Conservation (phyloP, 2,329 filamentous ascomycete genomes). For the Chrysoporthe deuterocubensis region DNA sequence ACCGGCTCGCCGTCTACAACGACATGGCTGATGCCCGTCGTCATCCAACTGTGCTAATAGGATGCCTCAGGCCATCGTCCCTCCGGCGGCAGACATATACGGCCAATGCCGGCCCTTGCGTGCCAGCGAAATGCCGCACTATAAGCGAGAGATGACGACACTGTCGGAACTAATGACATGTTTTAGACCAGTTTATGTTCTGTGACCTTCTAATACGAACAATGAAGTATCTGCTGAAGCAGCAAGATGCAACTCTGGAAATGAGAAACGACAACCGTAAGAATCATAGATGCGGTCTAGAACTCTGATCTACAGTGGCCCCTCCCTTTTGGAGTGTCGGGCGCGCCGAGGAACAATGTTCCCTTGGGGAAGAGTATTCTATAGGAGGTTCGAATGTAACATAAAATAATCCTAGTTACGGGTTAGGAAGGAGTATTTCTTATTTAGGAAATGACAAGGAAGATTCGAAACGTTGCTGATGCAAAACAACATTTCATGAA, state of each 20-base stretch:
- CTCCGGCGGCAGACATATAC: background rate
- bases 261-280: background rate
- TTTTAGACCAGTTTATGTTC: background rate
- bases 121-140: background rate
- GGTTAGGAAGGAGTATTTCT: background rate
- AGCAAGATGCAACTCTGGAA: background rate
- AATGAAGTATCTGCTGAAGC: background rate
- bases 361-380: background rate
- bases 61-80: background rate
- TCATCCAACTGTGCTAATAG: background rate
- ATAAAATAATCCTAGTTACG: background rate
- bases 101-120: background rate
- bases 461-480: background rate
- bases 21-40: background rate
- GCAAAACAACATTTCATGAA: background rate
- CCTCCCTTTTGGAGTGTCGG: background rate
- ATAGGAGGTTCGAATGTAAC: background rate
- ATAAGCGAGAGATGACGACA: slow-evolving; percentile 7
- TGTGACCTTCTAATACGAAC: background rate
- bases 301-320: background rate
- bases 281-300: background rate
- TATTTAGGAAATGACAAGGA: background rate
- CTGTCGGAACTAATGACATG: background rate
- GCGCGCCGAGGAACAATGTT: background rate
- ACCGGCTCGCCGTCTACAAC: background rate